These are phyloP conservation scores for Bruguiera parviflora DNA, from an alignment of 345 rosid genomes.

Conservation along the genomic window DNA sequence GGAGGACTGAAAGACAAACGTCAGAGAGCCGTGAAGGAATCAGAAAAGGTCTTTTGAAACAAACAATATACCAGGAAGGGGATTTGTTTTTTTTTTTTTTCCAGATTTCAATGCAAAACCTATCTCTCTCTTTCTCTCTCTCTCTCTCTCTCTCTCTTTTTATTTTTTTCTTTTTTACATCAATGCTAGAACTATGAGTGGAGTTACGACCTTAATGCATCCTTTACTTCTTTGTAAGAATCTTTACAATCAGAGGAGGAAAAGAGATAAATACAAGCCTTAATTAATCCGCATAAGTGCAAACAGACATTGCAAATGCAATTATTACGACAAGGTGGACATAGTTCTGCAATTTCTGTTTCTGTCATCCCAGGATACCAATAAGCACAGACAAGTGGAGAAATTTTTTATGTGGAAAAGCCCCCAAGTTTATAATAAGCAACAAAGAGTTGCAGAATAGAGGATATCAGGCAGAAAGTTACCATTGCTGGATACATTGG, in stretches of 20 bases:
- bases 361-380: constrained; percentile 73
- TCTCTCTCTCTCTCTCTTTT: not conserved
- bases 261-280: constrained; percentile 38
- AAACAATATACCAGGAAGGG: too few relatives aligned
- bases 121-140: not conserved
- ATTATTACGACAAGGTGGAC: constrained; percentile 69
- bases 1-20: too few relatives aligned
- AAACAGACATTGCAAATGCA: constrained; percentile 84
- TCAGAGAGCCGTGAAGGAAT: not conserved
- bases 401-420: not conserved
- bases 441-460: not conserved
- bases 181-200: not conserved
- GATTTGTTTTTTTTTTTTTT: not conserved
- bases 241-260: not conserved
- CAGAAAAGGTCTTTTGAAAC: not conserved
- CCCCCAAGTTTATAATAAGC: not conserved
- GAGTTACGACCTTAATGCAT: not conserved
- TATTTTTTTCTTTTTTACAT: not conserved
- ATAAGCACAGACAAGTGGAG: constrained; percentile 4
- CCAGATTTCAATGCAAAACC: not conserved
- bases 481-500: constrained; percentile 67
- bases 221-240: not conserved
- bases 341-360: constrained; percentile 45
- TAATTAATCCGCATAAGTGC: constrained; percentile 51
- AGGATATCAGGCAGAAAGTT: constrained; percentile 7